Evolutionary conservation across 257 asterid genomes (phyloP), one percentile per base, ranked within the genome.

Genomic region (Haberlea rhodopensis): DNA sequence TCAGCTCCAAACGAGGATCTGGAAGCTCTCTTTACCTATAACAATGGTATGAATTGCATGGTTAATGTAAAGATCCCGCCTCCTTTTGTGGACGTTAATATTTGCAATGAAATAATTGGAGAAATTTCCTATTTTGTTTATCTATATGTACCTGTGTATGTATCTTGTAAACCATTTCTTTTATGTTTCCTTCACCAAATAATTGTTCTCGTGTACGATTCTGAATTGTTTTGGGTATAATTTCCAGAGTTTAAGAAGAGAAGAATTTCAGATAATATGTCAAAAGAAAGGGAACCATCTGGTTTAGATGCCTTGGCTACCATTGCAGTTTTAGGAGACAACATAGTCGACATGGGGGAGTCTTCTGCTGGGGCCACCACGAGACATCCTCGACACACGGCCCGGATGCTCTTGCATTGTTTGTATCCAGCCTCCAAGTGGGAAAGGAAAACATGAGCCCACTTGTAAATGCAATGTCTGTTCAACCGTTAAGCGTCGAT

Each of bases 371-470:
- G 84, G 18, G 82, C 89, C 75, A 90, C 99, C 37, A 94, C 99
- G 0, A 78, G 78, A 65, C 99, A 94, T 37, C 99, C 99, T 8
- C 87, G 99, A 1, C 99, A 94, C 67, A n/a, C 96, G 99, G 19
- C 89, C 90, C 0, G 99, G 99, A 4, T 94, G 99, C 87, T 49
- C 77, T 18, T 94, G 99, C 86, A 94, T 94, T 6, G 99, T 94
- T 40, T 94, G 99, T 85, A 94, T 90, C 58, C 99, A 94, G 80
- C 99, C 99, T 0, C 99, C 99, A 0, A 91, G 98, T 1, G 98
- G 98, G 22, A 89, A 84, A 71, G 96, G 96, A n/a, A 89, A 80
- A 60, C 98, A 94, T 58, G 91, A 80, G n/a, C 80, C 94, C 22
- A 29, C 86, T 0, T 94, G 99, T 79, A 87, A 83, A 77, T 94